A percentile compares a stretch with the other conserved stretches of the same genome.
phyloP scores from a whole-genome alignment of 2,329 filamentous ascomycete genomes.

The Pestalotiopsis sp. region DNA sequence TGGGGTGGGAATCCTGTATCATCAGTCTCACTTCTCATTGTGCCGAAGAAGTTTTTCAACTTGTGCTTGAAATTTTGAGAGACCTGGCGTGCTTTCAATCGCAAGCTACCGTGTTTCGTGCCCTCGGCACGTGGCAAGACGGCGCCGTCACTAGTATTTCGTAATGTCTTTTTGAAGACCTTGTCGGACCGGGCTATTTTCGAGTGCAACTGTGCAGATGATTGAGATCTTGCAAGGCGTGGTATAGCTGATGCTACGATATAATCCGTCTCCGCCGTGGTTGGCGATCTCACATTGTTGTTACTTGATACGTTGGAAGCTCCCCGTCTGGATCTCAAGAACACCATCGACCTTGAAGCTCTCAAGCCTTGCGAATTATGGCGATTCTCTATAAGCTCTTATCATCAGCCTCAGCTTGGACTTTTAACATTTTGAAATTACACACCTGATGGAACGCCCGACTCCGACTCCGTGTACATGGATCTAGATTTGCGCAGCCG shows the following conservation, averaged over 20 bases:
- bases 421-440: not conserved
- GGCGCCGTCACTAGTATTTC: constrained; percentile 48
- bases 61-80: constrained; percentile 63
- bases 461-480: constrained; percentile 43
- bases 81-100: constrained; percentile 58
- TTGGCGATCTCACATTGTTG: not conserved
- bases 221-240: constrained; percentile 26
- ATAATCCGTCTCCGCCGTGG: no score
- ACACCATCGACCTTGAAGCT: constrained; percentile 56
- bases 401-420: no score
- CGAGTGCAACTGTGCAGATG: constrained; percentile 45
- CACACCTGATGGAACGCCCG: not conserved
- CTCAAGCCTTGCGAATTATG: constrained; percentile 30
- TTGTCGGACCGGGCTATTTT: constrained; percentile 34
- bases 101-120: constrained; percentile 38
- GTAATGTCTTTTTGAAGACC: constrained; percentile 43
- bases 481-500: constrained; percentile 56
- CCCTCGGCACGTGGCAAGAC: constrained; percentile 22
- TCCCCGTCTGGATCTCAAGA: constrained; percentile 38
- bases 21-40: constrained; percentile 36
- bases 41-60: constrained; percentile 58
- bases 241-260: not conserved
- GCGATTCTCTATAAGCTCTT: not conserved
- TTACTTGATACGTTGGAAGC: constrained; percentile 19
- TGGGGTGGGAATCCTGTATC: constrained; percentile 45